Conservation (phyloP, 225 moss, liverwort and hornwort genomes). For the Thuidium tamariscinum region DNA sequence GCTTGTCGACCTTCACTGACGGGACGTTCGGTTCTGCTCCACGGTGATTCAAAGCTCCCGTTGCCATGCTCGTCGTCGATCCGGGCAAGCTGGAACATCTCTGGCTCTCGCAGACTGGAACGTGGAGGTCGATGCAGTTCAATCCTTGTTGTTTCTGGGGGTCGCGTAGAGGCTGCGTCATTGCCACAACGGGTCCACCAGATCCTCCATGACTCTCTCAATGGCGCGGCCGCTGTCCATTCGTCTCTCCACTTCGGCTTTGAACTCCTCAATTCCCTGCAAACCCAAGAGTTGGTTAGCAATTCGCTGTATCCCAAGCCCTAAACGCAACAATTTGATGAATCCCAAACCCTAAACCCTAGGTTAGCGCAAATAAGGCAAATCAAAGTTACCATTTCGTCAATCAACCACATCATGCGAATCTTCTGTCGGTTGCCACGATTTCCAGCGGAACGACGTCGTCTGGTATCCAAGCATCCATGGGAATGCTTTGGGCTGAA, state of each 20-base stretch:
- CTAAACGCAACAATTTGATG: not conserved
- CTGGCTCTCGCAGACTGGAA: not conserved
- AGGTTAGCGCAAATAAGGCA: not conserved
- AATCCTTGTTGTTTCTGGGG: not conserved
- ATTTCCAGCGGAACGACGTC: not conserved
- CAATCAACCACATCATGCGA: not conserved
- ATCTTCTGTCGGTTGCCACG: not conserved
- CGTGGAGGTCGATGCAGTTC: not conserved
- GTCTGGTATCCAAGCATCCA: not conserved
- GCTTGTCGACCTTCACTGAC: not conserved
- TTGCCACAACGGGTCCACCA: not conserved
- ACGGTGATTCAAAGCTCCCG: not conserved
- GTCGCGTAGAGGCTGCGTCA: not conserved
- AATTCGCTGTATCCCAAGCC: not conserved
- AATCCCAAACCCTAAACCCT: not conserved
- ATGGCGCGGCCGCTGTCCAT: not conserved
- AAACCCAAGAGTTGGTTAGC: not conserved
- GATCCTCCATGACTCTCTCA: not conserved
- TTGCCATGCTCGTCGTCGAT: not conserved
- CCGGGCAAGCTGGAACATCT: not conserved
- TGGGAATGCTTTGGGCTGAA: not conserved
- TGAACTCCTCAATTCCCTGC: not conserved
- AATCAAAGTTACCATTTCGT: not conserved
- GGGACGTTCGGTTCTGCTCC: not conserved
- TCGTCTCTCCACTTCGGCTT: not conserved